phyloP scores from a whole-genome alignment of 805 yeast genomes.

The Yarrowia porcina region DNA sequence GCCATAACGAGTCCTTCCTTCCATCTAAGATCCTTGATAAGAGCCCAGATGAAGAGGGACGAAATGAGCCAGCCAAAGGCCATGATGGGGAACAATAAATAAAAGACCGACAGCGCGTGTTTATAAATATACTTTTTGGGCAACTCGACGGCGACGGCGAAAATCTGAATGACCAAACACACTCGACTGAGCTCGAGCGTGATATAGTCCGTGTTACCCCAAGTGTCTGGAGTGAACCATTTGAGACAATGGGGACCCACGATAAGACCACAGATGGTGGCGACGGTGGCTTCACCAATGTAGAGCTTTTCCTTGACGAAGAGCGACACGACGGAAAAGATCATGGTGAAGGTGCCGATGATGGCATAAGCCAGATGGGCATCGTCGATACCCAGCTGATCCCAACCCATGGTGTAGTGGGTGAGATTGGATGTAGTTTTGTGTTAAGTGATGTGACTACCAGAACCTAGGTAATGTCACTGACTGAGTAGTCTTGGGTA shows the following conservation, averaged over 20 bases:
- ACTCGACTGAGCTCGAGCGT: slow-evolving; percentile 81
- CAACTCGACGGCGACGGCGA: slow-evolving; percentile 90
- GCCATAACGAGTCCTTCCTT: slow-evolving; percentile 68
- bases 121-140: slow-evolving; percentile 84
- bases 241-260: slow-evolving; percentile 82
- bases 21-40: slow-evolving; percentile 71
- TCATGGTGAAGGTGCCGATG: slow-evolving; percentile 74
- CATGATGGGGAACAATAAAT: slow-evolving; percentile 82
- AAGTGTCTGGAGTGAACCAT: slow-evolving; percentile 77
- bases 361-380: slow-evolving; percentile 88
- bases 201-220: slow-evolving; percentile 83
- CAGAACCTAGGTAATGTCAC: not conserved
- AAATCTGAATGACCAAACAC: slow-evolving; percentile 81
- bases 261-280: slow-evolving; percentile 78
- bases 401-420: slow-evolving; percentile 4
- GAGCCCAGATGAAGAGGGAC: slow-evolving; percentile 72
- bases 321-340: slow-evolving; percentile 76
- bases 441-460: not conserved
- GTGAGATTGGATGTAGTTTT: too few relatives aligned
- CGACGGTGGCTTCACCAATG: slow-evolving; percentile 89
- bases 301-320: slow-evolving; percentile 79
- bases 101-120: slow-evolving; percentile 74
- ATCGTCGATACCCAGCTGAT: slow-evolving; percentile 42
- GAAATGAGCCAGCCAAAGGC: slow-evolving; percentile 83
- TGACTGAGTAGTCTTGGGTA: not conserved